Base-by-base conservation (phyloP, 306 rosid species). In the Echinosophora koreensis region DNA sequence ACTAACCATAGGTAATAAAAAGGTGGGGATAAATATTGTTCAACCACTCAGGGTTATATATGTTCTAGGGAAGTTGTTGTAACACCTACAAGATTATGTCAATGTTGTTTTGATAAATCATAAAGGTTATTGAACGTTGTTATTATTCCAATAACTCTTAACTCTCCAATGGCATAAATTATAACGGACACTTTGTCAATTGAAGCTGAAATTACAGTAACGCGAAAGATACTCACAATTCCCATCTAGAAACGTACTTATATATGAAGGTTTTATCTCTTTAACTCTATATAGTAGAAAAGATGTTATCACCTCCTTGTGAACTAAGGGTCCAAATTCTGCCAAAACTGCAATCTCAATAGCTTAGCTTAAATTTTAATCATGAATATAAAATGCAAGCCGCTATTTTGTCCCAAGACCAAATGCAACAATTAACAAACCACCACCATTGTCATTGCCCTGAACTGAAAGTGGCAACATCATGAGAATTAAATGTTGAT, bases 131-230 rank as follows among this genome's bases (percentile, higher is more conserved):
- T 30, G 42, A 32, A 44, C 46, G n/a, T 61, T 62, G 9, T 42
- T 12, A 41, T 74, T 60, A 41, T 74, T 60, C 41, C 67, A 59
- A 27, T 37, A 35, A 17, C 61, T 22, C 22, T 22, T 51, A 76
- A 38, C 12, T 75, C 73, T 30, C 69, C 47, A 41, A 9, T 30
- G 18, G 65, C 7, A 73, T 47, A 34, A 30, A 52, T 60, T 32
- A 11, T 16, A 15, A 38, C 56, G 69, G 55, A 65, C 5, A 18
- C 5, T 22, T 77, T 46, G 61, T 16, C 30, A 27, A 22, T 52
- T 17, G 27, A 63, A 78, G 63, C 61, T 67, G 52, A 73, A 51
- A 34, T 47, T 55, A 60, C 73, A 63, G 50, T 46, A 32, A 18
- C 6, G 38, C 68, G 57, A 39, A 11, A 15, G 18, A 41, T 51